These are phyloP conservation scores for Pistacia integerrima DNA, from an alignment of 345 rosid genomes.

Conservation along the genomic window DNA sequence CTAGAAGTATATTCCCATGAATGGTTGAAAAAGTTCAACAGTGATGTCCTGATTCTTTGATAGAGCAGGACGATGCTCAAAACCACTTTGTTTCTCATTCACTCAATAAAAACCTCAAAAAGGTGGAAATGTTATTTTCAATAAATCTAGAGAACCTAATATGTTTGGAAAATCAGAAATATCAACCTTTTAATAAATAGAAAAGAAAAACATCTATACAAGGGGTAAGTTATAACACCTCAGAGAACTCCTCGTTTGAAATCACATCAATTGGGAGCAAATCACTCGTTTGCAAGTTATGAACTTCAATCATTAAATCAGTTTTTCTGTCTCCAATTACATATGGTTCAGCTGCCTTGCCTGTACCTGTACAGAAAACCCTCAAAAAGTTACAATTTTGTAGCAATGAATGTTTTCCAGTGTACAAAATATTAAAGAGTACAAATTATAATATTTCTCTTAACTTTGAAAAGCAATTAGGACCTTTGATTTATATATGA, in stretches of 20 bases:
- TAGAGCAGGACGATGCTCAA: background rate
- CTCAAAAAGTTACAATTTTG: slow-evolving; percentile 16
- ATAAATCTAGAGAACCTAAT: background rate
- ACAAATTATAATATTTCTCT: background rate
- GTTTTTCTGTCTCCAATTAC: slow-evolving; percentile 60
- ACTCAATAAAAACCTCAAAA: background rate
- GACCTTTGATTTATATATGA: slow-evolving; percentile 17
- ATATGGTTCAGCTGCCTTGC: slow-evolving; percentile 60
- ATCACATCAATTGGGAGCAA: slow-evolving; percentile 65
- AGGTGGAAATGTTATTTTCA: background rate
- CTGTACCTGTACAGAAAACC: slow-evolving; percentile 55
- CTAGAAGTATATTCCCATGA: background rate
- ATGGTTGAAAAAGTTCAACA: background rate
- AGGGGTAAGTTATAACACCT: slow-evolving; percentile 50
- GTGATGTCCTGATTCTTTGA: background rate
- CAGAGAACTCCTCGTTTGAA: slow-evolving; percentile 85
- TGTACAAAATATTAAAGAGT: background rate
- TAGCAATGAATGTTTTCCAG: background rate
- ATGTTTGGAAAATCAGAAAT: background rate
- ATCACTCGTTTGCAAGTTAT: slow-evolving; percentile 74
- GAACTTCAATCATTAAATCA: slow-evolving; percentile 68
- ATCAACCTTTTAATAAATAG: background rate
- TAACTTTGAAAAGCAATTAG: slow-evolving; percentile 20
- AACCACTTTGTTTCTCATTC: background rate
- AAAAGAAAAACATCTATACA: background rate